Conservation (phyloP, 305 asterid genomes). For the Coffea humblotiana region DNA sequence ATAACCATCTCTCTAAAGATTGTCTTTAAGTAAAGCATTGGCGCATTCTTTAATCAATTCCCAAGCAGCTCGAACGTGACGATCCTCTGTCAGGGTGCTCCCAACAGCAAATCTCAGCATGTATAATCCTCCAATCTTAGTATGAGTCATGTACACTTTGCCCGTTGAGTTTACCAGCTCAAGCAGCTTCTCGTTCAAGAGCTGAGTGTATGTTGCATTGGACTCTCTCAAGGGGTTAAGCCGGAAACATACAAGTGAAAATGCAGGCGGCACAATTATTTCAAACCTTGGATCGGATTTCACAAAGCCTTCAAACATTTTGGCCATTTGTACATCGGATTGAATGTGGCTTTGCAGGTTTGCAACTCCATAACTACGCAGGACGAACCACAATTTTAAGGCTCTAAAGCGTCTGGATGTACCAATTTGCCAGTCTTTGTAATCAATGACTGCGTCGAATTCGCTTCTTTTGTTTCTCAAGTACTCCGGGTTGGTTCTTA, state of each 20-base stretch:
- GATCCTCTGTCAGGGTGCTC: constrained; percentile 27
- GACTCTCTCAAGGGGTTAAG: constrained; percentile 15
- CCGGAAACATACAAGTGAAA: constrained; percentile 26
- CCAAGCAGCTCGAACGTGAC: constrained; percentile 30
- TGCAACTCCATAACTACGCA: constrained; percentile 8
- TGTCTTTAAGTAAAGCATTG: constrained; percentile 8
- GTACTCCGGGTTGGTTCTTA: constrained; percentile 30
- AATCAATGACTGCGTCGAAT: constrained; percentile 22
- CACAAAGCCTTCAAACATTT: constrained; percentile 23
- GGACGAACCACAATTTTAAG: constrained; percentile 21
- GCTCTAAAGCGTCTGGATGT: constrained; percentile 26
- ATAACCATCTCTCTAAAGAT: background rate
- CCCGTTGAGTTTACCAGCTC: constrained; percentile 30
- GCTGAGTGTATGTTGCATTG: background rate
- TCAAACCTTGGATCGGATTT: constrained; percentile 28
- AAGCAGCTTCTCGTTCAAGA: constrained; percentile 6
- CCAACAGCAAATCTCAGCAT: constrained; percentile 36
- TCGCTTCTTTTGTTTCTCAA: constrained; percentile 21
- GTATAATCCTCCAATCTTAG: no score
- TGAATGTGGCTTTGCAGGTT: constrained; percentile 26
- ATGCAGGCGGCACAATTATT: constrained; percentile 10
- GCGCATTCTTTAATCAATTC: constrained; percentile 24
- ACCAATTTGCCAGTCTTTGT: constrained; percentile 32
- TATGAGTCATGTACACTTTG: constrained; percentile 1
- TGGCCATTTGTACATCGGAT: constrained; percentile 27